Conservation (phyloP, 768 basidiomycete genomes). For the Pleurotus tuoliensis region DNA sequence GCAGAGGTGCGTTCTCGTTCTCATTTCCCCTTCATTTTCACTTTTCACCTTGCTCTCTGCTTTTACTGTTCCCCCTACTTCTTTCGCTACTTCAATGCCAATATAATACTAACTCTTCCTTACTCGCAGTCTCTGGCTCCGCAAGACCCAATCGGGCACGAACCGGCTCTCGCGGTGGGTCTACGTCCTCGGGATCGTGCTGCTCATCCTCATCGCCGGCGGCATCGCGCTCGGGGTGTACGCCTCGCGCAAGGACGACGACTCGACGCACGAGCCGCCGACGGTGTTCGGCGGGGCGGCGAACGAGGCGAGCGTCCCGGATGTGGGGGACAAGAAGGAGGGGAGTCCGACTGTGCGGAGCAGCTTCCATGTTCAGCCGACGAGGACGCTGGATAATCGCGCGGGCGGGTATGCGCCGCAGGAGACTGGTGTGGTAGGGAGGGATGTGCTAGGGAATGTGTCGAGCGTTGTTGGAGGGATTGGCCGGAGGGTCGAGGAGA, state of each 20-base stretch:
- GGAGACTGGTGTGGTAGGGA: not conserved
- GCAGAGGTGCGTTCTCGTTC: constrained; percentile 36
- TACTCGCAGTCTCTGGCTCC: constrained; percentile 56
- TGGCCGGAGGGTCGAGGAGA: no score
- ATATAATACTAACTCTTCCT: not conserved
- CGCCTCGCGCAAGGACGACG: constrained; percentile 40
- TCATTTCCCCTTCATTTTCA: not conserved
- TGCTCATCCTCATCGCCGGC: constrained; percentile 52
- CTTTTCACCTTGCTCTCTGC: not conserved
- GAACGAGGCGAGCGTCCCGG: constrained; percentile 26
- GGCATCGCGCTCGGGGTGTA: constrained; percentile 62
- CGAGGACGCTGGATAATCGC: constrained; percentile 1
- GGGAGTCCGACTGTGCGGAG: not conserved
- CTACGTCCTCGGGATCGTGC: constrained; percentile 59
- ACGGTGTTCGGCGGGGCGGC: constrained; percentile 63
- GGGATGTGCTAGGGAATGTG: no score
- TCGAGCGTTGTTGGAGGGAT: no score
- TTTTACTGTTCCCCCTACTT: not conserved
- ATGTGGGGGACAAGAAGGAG: not conserved
- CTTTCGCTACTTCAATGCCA: not conserved
- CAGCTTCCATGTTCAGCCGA: constrained; percentile 1
- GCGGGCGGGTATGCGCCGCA: not conserved
- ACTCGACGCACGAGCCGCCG: constrained; percentile 46
- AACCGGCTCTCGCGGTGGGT: constrained; percentile 62
- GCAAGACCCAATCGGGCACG: constrained; percentile 52